Percentiles rank a stretch among this genome's conserved stretches.
Evolutionary conservation across 768 basidiomycete genomes (phyloP).

Genomic region (Strobilomyces confusus): DNA sequence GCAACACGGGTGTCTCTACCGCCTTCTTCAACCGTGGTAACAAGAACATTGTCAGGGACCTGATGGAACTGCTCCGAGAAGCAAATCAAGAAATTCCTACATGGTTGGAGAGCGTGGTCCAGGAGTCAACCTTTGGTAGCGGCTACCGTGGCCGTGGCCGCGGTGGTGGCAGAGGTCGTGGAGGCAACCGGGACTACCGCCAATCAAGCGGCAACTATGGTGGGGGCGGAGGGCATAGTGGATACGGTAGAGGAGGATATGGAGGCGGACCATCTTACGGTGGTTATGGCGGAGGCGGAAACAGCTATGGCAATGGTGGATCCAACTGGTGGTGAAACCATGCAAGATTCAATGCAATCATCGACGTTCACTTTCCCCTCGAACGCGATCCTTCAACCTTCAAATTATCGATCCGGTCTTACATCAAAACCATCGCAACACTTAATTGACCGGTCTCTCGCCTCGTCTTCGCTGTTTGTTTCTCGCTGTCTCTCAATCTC

Average conservation of each 20-base stretch:
- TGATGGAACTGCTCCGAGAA: conserved; percentile 90
- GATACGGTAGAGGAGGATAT: conserved; percentile 39
- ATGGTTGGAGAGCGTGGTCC: conserved; percentile 86
- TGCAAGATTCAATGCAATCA: conserved; percentile 10
- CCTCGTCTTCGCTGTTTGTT: conserved; percentile 22
- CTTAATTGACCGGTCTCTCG: conserved; percentile 14
- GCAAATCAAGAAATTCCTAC: conserved; percentile 92
- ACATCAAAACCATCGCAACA: conserved; percentile 22
- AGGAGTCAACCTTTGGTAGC: conserved; percentile 73
- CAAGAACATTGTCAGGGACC: conserved; percentile 85
- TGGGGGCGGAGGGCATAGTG: conserved; percentile 34
- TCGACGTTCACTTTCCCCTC: conserved; percentile 7
- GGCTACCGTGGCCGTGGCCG: conserved; percentile 55
- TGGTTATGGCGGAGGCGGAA: conserved; percentile 27
- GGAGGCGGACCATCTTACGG: conserved; percentile 33
- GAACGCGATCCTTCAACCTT: conserved; percentile 10
- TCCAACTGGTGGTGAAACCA: conserved; percentile 47
- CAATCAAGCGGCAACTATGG: conserved; percentile 26
- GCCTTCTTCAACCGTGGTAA: conserved; percentile 96
- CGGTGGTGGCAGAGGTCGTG: conserved; percentile 35
- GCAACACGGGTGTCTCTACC: conserved; percentile 93
- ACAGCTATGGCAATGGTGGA: conserved; percentile 30
- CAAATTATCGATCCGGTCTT: conserved; percentile 15
- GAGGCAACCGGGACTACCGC: conserved; percentile 36
- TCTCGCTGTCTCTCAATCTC: conserved; percentile 32